phyloP scores from a whole-genome alignment of 139 green algal species.

The Chlamydomonas urium region DNA sequence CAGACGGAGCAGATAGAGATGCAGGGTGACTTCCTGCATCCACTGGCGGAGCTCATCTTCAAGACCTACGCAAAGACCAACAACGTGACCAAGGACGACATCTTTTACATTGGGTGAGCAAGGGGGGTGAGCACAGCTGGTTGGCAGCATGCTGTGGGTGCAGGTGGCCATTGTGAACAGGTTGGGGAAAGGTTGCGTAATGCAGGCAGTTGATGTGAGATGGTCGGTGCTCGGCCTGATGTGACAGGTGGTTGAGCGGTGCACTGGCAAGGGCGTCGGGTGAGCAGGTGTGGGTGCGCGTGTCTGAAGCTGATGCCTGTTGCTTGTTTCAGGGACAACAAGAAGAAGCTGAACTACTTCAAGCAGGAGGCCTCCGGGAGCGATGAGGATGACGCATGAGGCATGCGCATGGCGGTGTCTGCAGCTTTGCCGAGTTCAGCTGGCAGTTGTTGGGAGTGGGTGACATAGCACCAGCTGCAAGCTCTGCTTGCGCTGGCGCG shows the following conservation, averaged over 20 bases:
- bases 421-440: too few relatives aligned
- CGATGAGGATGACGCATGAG: constrained; percentile 9
- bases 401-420: too few relatives aligned
- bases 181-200: neutral
- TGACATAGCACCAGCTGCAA: too few relatives aligned
- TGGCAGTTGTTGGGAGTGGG: too few relatives aligned
- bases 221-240: neutral
- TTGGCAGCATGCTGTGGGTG: neutral
- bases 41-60: constrained; percentile 68
- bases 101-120: constrained; percentile 53
- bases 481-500: too few relatives aligned
- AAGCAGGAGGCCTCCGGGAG: neutral
- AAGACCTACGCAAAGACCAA: constrained; percentile 75
- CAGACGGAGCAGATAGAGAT: constrained; percentile 93
- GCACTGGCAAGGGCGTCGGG: too few relatives aligned
- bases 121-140: neutral
- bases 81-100: constrained; percentile 59
- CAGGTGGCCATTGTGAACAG: neutral
- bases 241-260: neutral
- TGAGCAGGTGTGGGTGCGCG: neutral
- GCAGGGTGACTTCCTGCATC: constrained; percentile 75
- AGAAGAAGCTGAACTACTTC: constrained; percentile 19
- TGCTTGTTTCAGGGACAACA: constrained; percentile 8
- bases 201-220: neutral
- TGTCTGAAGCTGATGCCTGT: neutral